These are phyloP conservation scores for Fusarium longipes DNA, from an alignment of 2,329 filamentous ascomycete genomes.

Conservation along the genomic window DNA sequence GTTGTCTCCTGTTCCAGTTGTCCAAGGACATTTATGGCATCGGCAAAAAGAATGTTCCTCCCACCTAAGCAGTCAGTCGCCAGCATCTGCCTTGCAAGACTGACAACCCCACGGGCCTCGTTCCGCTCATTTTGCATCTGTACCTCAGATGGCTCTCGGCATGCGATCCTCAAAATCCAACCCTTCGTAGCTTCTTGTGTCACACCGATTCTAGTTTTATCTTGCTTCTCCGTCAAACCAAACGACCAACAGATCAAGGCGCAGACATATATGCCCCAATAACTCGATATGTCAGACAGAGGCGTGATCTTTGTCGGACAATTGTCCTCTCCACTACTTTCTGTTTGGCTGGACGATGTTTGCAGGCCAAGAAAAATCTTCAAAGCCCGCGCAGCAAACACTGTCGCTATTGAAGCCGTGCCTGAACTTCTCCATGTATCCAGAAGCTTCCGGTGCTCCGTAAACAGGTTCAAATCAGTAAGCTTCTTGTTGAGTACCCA, in stretches of 20 bases:
- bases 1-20: slow-evolving; percentile 60
- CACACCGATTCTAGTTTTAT: slow-evolving; percentile 31
- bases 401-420: slow-evolving; percentile 58
- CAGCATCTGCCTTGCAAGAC: slow-evolving; percentile 59
- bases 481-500: slow-evolving; percentile 69
- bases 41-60: slow-evolving; percentile 62
- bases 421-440: slow-evolving; percentile 59
- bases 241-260: slow-evolving; percentile 70
- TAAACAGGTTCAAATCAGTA: slow-evolving; percentile 56
- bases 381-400: slow-evolving; percentile 65
- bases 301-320: slow-evolving; percentile 20
- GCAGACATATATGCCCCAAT: slow-evolving; percentile 68
- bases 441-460: slow-evolving; percentile 60
- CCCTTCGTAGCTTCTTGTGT: slow-evolving; percentile 47
- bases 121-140: slow-evolving; percentile 53
- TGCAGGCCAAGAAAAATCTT: slow-evolving; percentile 56
- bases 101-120: slow-evolving; percentile 60
- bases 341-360: neutral
- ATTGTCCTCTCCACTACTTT: slow-evolving; percentile 8
- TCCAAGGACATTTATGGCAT: slow-evolving; percentile 64
- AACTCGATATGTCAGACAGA: slow-evolving; percentile 59
- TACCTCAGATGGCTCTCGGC: slow-evolving; percentile 54
- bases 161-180: slow-evolving; percentile 57
- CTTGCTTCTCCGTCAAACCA: slow-evolving; percentile 50
- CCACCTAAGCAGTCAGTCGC: slow-evolving; percentile 62